Percentiles rank a stretch among this genome's conserved stretches.
Conservation (phyloP, 345 rosid genomes). For the Syzygium aqueum region DNA sequence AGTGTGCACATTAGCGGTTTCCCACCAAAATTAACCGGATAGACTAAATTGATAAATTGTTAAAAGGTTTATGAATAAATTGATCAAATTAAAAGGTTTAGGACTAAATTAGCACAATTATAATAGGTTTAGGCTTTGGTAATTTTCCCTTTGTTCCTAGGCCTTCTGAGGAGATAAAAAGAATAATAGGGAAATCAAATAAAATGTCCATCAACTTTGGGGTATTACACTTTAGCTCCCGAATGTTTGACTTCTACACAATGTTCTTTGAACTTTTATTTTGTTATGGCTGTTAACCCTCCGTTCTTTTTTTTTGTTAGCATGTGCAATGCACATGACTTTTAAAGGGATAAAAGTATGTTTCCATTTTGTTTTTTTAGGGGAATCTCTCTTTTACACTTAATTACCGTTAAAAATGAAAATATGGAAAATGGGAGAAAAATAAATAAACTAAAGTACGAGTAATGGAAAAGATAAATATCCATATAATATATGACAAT, state of each 20-base stretch:
- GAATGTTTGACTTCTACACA: not conserved
- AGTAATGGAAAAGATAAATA: not conserved
- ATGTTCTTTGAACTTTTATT: not conserved
- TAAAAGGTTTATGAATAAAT: too few relatives aligned
- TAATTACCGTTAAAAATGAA: not conserved
- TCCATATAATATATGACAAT: not conserved
- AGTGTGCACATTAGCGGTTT: too few relatives aligned
- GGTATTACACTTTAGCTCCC: not conserved
- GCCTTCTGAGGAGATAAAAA: not conserved
- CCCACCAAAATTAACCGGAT: too few relatives aligned
- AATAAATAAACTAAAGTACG: not conserved
- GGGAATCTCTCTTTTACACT: not conserved
- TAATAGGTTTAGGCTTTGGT: too few relatives aligned
- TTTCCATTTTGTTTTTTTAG: not conserved
- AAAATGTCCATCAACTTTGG: not conserved
- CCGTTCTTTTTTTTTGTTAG: not conserved
- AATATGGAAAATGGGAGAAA: not conserved
- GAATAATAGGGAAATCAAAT: not conserved
- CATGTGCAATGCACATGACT: not conserved
- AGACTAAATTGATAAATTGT: too few relatives aligned
- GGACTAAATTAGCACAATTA: too few relatives aligned
- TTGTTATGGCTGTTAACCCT: not conserved
- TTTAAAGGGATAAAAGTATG: not conserved
- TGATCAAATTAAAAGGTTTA: too few relatives aligned
- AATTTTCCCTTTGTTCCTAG: not conserved